Evolutionary conservation across 2,329 filamentous ascomycete species (phyloP), one percentile per base, ranked within the genome.

Genomic region (Ophiostoma ulmi): DNA sequence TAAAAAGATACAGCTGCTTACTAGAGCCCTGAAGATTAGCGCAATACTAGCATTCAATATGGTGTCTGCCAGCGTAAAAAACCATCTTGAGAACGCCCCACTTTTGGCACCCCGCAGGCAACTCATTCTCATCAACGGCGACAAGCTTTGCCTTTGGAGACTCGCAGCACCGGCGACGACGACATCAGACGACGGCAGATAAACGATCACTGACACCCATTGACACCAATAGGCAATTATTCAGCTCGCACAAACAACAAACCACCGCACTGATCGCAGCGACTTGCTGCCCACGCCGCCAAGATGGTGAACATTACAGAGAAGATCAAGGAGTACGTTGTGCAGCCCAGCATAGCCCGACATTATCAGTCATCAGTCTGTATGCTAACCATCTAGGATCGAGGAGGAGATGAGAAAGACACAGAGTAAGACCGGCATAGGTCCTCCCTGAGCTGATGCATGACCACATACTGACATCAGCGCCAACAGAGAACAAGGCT

Each of bases 351-450:
- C 44, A 17, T 5, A 48, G 58, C 26, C 31, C 31, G 31, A 4
- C 31, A 31, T 31, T 35, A 7, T n/a, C 58, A 39, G 63, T 4
- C 22, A 17, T 4, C 26, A 35, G 58, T 2, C 14, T 63, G 26
- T 10, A 36, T 31, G 20, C 36, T 64, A 13, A 64, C 63, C 4
- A 71, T n/a, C 70, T 71, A 97, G 94, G 89, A 99, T 99, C 78
- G 95, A 99, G 87, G 94, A 97, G 83, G 95, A 99, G 90, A 99
- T 99, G 95, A 90, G 88, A 80, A 94, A 88, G 88, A 99, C 95
- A 77, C 95, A 99, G 84, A 99, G 94, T 97, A 88, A 72, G 74
- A 10, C 17, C 41, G 35, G 20, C 36, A 31, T 5, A 44, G 7
- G 17, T 13, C 22, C 26, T n/a, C 17, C 6, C 14, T 3, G 14